Percentiles rank a stretch among this genome's conserved stretches.
Evolutionary conservation across 805 yeast genomes (phyloP).

Genomic region (Candida taoyuanica): DNA sequence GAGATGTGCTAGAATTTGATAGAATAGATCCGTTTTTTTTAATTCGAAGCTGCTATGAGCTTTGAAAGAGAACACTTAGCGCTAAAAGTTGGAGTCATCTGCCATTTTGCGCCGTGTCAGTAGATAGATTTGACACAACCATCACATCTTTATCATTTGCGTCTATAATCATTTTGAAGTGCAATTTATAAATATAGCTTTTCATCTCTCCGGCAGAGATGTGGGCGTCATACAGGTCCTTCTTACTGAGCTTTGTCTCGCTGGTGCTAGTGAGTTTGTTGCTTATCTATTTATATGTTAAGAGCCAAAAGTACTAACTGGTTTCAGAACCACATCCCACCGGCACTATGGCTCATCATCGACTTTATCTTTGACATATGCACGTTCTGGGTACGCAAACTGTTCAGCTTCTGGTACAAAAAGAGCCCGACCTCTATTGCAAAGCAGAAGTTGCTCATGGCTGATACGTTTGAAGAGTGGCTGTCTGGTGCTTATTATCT

Average conservation of each 20-base stretch:
- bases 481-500: constrained; percentile 44
- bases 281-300: not conserved
- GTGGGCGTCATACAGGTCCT: not conserved
- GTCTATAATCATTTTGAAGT: too few species aligned
- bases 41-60: not conserved
- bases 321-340: constrained; percentile 36
- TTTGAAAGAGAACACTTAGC: not conserved
- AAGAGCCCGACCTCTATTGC: constrained; percentile 45
- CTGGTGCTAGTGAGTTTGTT: not conserved
- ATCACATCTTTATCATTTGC: not conserved
- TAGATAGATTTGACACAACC: not conserved
- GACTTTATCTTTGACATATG: constrained; percentile 39
- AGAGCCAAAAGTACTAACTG: not conserved
- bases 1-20: too few species aligned
- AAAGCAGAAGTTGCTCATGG: constrained; percentile 44
- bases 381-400: constrained; percentile 36
- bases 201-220: not conserved
- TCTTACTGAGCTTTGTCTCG: not conserved
- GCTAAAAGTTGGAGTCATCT: not conserved
- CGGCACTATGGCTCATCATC: constrained; percentile 35
- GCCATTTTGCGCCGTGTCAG: not conserved
- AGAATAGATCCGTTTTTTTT: not conserved
- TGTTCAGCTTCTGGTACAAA: constrained; percentile 22
- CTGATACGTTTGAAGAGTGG: constrained; percentile 69
- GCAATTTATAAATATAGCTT: not conserved